Evolutionary conservation across 331 rosid species (phyloP).

Genomic region (Quercus lobata): DNA sequence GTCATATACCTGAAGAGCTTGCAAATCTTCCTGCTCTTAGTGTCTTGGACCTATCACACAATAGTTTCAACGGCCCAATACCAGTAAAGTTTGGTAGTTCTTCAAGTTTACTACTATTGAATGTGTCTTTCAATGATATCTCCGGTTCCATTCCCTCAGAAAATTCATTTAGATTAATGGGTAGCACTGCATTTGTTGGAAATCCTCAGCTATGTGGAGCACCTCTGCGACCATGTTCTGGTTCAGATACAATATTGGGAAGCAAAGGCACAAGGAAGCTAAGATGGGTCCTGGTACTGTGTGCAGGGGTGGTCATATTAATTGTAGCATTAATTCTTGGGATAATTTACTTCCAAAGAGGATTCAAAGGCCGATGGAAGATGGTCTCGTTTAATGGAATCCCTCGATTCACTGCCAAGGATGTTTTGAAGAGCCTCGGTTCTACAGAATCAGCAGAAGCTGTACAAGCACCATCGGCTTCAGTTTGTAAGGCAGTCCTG

Average conservation of each 20-base stretch:
- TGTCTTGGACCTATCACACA: slow-evolving; percentile 66
- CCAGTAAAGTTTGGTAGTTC: slow-evolving; percentile 64
- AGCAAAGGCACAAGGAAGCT: slow-evolving; percentile 57
- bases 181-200: slow-evolving; percentile 62
- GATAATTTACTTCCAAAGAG: slow-evolving; percentile 40
- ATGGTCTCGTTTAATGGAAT: slow-evolving; percentile 79
- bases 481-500: slow-evolving; percentile 63
- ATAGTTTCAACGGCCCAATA: slow-evolving; percentile 58
- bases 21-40: slow-evolving; percentile 61
- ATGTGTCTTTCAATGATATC: slow-evolving; percentile 81
- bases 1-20: slow-evolving; percentile 79
- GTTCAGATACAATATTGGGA: slow-evolving; percentile 52
- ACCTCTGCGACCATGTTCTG: slow-evolving; percentile 65
- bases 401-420: slow-evolving; percentile 81
- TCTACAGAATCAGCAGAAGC: slow-evolving; percentile 43
- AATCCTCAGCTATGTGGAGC: slow-evolving; percentile 85
- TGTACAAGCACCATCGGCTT: slow-evolving; percentile 40
- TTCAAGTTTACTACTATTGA: slow-evolving; percentile 60
- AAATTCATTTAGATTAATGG: slow-evolving; percentile 50
- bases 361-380: slow-evolving; percentile 66
- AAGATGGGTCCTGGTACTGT: slow-evolving; percentile 49
- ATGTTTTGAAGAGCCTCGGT: slow-evolving; percentile 68
- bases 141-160: slow-evolving; percentile 77
- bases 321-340: slow-evolving; percentile 45
- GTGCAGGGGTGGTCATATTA: slow-evolving; percentile 48